phyloP scores from a whole-genome alignment of 2,329 filamentous ascomycete species.

The Fusarium tuaranense region DNA sequence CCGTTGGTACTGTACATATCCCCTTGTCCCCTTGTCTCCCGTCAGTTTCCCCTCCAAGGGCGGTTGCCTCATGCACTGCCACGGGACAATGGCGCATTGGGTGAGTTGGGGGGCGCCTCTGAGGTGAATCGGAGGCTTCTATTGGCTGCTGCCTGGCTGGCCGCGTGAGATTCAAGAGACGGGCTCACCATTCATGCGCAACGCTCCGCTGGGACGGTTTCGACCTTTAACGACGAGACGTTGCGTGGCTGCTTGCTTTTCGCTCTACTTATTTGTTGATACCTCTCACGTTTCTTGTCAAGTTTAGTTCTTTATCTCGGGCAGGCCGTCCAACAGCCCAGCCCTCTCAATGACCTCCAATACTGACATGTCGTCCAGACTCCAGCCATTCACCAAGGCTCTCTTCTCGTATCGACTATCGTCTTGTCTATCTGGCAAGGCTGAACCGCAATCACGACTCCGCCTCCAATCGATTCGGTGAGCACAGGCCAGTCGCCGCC shows the following conservation, averaged over 20 bases:
- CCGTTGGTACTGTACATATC: constrained; percentile 2
- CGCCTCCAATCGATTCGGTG: constrained; percentile 27
- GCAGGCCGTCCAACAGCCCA: neutral
- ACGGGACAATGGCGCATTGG: constrained; percentile 45
- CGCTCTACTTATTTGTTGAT: neutral
- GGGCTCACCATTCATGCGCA: constrained; percentile 7
- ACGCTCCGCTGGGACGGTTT: constrained; percentile 12
- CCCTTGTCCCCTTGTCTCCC: constrained; percentile 15
- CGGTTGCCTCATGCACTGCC: constrained; percentile 48
- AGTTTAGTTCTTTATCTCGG: neutral
- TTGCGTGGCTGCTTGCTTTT: constrained; percentile 21
- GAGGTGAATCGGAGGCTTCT: neutral
- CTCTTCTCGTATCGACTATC: constrained; percentile 11
- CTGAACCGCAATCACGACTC: constrained; percentile 36
- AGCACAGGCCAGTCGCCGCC: constrained; percentile 22
- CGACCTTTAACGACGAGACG: constrained; percentile 13
- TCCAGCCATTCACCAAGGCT: constrained; percentile 12
- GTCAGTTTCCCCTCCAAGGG: constrained; percentile 21
- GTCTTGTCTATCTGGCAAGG: constrained; percentile 35
- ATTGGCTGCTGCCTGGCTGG: constrained; percentile 35
- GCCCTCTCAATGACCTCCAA: neutral
- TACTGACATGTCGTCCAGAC: neutral
- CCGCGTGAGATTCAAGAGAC: constrained; percentile 21
- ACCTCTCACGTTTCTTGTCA: neutral
- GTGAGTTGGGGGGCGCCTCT: constrained; percentile 1